Percentiles rank a stretch among this genome's conserved stretches.
Evolutionary conservation across 176 grass and related monocot genomes (phyloP).

Genomic region (Triticum timopheevii): DNA sequence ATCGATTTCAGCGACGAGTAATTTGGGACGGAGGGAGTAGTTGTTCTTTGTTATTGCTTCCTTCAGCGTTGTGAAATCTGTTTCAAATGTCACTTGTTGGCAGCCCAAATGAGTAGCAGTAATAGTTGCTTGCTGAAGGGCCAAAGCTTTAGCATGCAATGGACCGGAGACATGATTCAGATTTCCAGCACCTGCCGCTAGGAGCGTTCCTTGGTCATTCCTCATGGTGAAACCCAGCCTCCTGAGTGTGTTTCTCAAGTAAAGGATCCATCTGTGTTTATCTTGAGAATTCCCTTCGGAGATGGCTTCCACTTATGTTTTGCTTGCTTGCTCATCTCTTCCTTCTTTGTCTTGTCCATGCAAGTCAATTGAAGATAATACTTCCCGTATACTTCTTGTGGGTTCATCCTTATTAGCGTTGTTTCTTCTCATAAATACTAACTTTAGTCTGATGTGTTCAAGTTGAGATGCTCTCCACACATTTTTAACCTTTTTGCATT

Average conservation of each 20-base stretch:
- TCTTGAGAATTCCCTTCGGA: neutral
- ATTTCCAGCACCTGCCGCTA: no score
- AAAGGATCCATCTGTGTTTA: no score
- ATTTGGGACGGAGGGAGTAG: no score
- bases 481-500: neutral
- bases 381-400: neutral
- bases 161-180: no score
- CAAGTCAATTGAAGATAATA: neutral
- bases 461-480: neutral
- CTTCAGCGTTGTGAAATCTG: no score
- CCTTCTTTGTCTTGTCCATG: neutral
- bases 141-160: no score
- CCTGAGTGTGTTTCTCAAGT: neutral
- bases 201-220: no score
- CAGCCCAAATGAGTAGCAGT: neutral
- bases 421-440: neutral
- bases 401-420: neutral
- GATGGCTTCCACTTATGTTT: neutral
- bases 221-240: no score
- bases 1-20: no score
- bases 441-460: neutral
- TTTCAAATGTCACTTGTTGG: no score
- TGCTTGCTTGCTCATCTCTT: neutral
- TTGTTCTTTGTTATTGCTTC: no score
- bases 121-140: neutral